Base-by-base conservation (phyloP, 2,329 filamentous ascomycete genomes). In the Didymella glomerata region DNA sequence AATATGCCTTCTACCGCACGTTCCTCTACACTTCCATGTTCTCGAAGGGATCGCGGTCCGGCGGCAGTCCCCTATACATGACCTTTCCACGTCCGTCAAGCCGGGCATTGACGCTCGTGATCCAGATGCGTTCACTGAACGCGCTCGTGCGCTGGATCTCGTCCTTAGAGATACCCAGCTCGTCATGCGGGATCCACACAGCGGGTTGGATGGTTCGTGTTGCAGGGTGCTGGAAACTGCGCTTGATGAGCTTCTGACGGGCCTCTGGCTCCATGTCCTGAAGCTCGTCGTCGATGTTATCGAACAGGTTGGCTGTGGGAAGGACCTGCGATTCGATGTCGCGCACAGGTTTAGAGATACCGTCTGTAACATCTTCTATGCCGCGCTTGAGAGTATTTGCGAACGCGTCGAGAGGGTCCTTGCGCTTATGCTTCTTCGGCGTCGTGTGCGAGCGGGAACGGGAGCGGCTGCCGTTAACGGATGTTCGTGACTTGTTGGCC, bases 181-280 rank as follows among this genome's bases (percentile, higher is more conserved):
- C 90, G 72, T 99, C 95, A 11, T 90, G 87, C 0, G 95, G 95
- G 44, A 99, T 91, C 95, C 95, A 99, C 25, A 99, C 88, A 0
- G 91, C 92, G 0, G 95, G 95, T 52, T 93, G 85, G 51, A 90
- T 86, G 1, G 93, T 91, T 9, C 95, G 88, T 36, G 97, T 83
- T 0, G 95, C 95, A 32, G 88, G 89, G 72, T 99, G 95, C 78
- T 93, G 89, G 77, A 99, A 99, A 0, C 94, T 93, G 69, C 93
- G 89, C 54, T 89, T 89, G 13, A 95, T 90, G 38, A 98, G 86
- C 57, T 88, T 83, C 72, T 98, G 93, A 68, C 95, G 86, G 75
- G 97, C 92, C 18, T 94, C 91, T 0, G 93, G 92, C 1, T 92
- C 95, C 48, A 99, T 82, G 73, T 99, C 95, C 76, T 97, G 94